phyloP scores from a whole-genome alignment of 768 basidiomycete species.

The Tricholoma furcatifolium region DNA sequence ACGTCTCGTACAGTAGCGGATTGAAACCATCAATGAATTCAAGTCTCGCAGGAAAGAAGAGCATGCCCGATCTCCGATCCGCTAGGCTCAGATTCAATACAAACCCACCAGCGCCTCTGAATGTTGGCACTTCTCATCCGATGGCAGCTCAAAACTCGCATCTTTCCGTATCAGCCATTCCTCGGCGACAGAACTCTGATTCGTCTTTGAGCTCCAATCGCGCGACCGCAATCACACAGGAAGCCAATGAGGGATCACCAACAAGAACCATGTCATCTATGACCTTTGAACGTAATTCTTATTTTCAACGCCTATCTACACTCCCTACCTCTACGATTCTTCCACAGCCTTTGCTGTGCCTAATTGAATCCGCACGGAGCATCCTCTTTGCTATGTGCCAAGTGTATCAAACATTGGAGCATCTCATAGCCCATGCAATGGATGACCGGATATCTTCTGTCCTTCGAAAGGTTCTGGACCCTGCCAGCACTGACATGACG shows the following conservation, averaged over 20 bases:
- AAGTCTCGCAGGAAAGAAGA: conserved; percentile 65
- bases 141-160: conserved; percentile 16
- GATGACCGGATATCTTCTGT: conserved; percentile 82
- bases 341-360: conserved; percentile 62
- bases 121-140: conserved; percentile 7
- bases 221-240: conserved; percentile 26
- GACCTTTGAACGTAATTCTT: conserved; percentile 83
- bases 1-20: conserved; percentile 49
- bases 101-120: conserved; percentile 24
- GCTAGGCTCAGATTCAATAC: conserved; percentile 38
- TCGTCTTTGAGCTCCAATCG: conserved; percentile 29
- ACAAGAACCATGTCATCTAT: conserved; percentile 53
- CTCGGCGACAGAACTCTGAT: conserved; percentile 48
- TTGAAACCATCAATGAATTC: conserved; percentile 33
- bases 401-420: conserved; percentile 84
- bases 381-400: conserved; percentile 92
- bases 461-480: conserved; percentile 81
- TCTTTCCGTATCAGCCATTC: conserved; percentile 36
- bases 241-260: conserved; percentile 22
- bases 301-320: conserved; percentile 90
- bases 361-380: conserved; percentile 88
- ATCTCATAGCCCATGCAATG: conserved; percentile 80
- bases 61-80: conserved; percentile 79
- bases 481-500: conserved; percentile 78
- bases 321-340: conserved; percentile 68